Percentiles rank a stretch among this genome's conserved stretches.
Evolutionary conservation across 768 basidiomycete genomes (phyloP).

Genomic region (Suillus clintonianus): DNA sequence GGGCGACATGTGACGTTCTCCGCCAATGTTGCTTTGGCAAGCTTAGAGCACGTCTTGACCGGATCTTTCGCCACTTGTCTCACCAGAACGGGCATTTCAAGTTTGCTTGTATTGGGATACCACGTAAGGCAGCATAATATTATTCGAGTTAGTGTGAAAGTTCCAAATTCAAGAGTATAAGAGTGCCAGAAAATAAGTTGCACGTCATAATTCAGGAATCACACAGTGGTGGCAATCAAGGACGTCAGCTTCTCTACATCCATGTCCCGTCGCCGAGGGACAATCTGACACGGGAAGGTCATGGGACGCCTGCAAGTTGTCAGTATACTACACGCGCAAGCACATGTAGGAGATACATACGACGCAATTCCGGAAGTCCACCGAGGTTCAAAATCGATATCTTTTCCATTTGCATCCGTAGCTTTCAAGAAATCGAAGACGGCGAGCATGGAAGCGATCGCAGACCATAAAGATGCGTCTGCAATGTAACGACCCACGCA

Average conservation of each 20-base stretch:
- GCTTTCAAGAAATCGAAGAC: conserved; percentile 41
- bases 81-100: too few species aligned
- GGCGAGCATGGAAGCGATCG: conserved; percentile 38
- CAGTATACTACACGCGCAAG: background rate
- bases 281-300: conserved; percentile 22
- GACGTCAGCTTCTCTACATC: conserved; percentile 7
- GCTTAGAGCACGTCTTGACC: too few species aligned
- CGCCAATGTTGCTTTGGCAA: too few species aligned
- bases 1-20: too few species aligned
- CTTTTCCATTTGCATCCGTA: conserved; percentile 32
- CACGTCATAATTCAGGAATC: background rate
- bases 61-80: too few species aligned
- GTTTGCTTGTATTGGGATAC: too few species aligned
- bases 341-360: conserved; percentile 13
- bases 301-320: conserved; percentile 18
- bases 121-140: too few species aligned
- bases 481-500: conserved; percentile 42
- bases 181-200: background rate
- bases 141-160: too few species aligned
- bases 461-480: conserved; percentile 37
- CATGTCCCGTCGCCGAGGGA: conserved; percentile 13
- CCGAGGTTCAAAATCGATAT: conserved; percentile 22
- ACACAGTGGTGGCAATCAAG: background rate
- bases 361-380: conserved; percentile 19
- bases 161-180: too few species aligned